Evolutionary conservation across 2,329 filamentous ascomycete genomes (phyloP).

Genomic region (Sporothrix protearum): DNA sequence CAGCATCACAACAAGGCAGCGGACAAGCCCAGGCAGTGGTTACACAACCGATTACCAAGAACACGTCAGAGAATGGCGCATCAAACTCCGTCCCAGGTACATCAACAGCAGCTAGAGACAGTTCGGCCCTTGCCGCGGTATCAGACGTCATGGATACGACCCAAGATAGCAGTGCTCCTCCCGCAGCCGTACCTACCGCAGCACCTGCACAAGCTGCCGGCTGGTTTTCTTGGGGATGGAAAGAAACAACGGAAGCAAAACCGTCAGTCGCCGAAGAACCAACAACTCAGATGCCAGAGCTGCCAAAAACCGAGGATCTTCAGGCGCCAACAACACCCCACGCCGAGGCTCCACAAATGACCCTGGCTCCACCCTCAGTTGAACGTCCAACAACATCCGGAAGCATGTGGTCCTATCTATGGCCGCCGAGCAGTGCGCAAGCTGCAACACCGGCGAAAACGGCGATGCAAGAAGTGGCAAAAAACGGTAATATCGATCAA

Average conservation of each 20-base stretch:
- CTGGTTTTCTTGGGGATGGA: slow-evolving; percentile 27
- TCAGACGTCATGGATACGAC: slow-evolving; percentile 8
- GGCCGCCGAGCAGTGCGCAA: slow-evolving; percentile 35
- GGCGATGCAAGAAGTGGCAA: slow-evolving; percentile 14
- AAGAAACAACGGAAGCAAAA: slow-evolving; percentile 25
- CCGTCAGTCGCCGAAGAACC: slow-evolving; percentile 27
- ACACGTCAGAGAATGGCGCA: slow-evolving; percentile 23
- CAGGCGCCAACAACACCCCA: background rate
- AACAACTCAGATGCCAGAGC: slow-evolving; percentile 24
- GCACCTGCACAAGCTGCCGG: background rate
- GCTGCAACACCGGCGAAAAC: slow-evolving; percentile 17
- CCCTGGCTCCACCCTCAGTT: slow-evolving; percentile 21
- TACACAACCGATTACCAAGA: background rate
- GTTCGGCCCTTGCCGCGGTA: background rate
- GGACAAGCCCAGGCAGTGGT: background rate
- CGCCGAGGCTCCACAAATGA: slow-evolving; percentile 25
- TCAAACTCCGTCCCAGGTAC: background rate
- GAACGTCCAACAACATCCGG: slow-evolving; percentile 28
- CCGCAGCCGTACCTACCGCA: background rate
- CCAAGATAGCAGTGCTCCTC: background rate
- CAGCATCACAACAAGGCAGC: background rate
- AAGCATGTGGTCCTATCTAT: slow-evolving; percentile 34
- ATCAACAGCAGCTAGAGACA: background rate
- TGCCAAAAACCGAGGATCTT: slow-evolving; percentile 18
- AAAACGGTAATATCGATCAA: background rate